phyloP scores from a whole-genome alignment of 768 basidiomycete species.

The Sutorius australiensis region DNA sequence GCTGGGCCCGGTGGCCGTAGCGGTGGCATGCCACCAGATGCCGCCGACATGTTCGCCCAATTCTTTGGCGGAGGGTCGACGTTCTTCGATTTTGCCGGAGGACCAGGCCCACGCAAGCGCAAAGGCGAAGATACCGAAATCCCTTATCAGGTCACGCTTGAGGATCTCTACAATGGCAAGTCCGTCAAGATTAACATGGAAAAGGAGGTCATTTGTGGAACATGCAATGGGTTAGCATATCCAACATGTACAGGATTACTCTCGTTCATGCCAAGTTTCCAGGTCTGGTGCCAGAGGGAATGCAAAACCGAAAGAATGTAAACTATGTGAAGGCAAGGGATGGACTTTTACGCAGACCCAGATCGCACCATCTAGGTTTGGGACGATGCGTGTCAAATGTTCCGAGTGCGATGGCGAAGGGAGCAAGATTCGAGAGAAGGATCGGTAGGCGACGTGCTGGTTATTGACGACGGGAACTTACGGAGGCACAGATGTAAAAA shows the following conservation, averaged over 20 bases:
- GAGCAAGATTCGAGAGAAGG: conserved; percentile 76
- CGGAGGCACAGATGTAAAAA: conserved; percentile 75
- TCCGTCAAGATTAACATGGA: conserved; percentile 86
- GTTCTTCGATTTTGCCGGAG: conserved; percentile 65
- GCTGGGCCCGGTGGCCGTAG: conserved; percentile 44
- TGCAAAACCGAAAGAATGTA: conserved; percentile 82
- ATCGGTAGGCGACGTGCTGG: conserved; percentile 48
- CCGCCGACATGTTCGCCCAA: conserved; percentile 69
- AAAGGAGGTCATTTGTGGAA: conserved; percentile 71
- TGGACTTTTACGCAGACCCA: conserved; percentile 60
- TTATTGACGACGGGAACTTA: conserved; percentile 1
- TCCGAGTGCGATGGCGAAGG: conserved; percentile 68
- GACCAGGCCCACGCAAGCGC: conserved; percentile 41
- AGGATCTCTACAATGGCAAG: conserved; percentile 92
- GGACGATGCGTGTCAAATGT: conserved; percentile 54
- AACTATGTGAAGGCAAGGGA: conserved; percentile 80
- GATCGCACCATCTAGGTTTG: conserved; percentile 45
- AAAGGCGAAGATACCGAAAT: conserved; percentile 73
- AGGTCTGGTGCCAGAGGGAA: conserved; percentile 81
- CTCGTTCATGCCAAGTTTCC: conserved; percentile 6
- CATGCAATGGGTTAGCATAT: conserved; percentile 69
- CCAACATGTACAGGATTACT: background rate
- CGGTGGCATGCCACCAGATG: conserved; percentile 43
- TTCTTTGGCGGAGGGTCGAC: conserved; percentile 61
- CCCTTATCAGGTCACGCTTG: conserved; percentile 80